Evolutionary conservation across 2,329 filamentous ascomycete species (phyloP).

Genomic region (Pseudocercospora fijiensis): DNA sequence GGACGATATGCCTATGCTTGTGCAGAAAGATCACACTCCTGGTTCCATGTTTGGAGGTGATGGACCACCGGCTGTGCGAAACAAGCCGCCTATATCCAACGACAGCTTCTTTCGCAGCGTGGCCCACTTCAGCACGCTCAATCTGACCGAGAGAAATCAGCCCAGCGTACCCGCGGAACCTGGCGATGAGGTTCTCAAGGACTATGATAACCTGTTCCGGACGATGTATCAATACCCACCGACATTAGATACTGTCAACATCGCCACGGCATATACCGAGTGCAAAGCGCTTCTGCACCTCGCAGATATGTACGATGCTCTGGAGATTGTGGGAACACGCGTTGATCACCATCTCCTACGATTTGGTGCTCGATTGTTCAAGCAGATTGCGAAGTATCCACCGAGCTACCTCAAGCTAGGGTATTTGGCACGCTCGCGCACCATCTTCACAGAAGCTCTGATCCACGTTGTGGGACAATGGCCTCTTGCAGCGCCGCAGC

Average conservation of each 20-base stretch:
- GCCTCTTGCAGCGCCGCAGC: constrained; percentile 75
- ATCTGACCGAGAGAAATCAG: constrained; percentile 48
- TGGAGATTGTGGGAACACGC: constrained; percentile 80
- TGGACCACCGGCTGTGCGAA: constrained; percentile 55
- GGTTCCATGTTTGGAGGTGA: constrained; percentile 34
- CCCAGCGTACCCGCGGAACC: constrained; percentile 51
- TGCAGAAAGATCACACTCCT: constrained; percentile 65
- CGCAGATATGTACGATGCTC: constrained; percentile 92
- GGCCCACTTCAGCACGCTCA: constrained; percentile 67
- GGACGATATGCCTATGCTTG: constrained; percentile 74
- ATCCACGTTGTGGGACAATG: constrained; percentile 95
- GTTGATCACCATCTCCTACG: constrained; percentile 92
- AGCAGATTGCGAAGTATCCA: constrained; percentile 94
- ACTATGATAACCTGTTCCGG: constrained; percentile 94
- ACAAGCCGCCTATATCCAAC: constrained; percentile 63
- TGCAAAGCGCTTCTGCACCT: constrained; percentile 85
- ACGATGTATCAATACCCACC: constrained; percentile 95
- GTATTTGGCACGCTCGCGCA: constrained; percentile 77
- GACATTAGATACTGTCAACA: constrained; percentile 77
- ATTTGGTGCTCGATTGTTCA: constrained; percentile 88
- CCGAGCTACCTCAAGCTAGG: constrained; percentile 88
- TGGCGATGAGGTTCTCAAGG: constrained; percentile 72
- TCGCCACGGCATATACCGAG: constrained; percentile 88
- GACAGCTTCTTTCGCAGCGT: constrained; percentile 83
- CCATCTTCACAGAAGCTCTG: constrained; percentile 74